Evolutionary conservation across 2,329 filamentous ascomycete species (phyloP), one percentile per base, ranked within the genome.

Genomic region (Cucurbitaria berberidis): DNA sequence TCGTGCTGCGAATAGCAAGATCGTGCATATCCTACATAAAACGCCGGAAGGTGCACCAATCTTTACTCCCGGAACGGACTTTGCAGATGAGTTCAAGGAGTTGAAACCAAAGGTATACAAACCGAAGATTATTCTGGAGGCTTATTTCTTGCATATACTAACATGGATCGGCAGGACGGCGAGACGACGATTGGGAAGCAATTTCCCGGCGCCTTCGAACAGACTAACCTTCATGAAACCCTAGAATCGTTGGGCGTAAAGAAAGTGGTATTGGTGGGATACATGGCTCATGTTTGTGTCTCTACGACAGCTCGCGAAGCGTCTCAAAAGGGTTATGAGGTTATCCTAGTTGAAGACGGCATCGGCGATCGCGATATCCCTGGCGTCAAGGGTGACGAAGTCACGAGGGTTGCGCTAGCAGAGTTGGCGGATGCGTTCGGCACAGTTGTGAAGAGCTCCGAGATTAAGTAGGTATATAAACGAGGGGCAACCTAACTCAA

Each of bases 311-410:
- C 86, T 0, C 77, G 87, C 39, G 81, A 86, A 44, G 88, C 78
- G 1, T 78, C 75, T 4, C 82, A 89, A 69, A 76, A 79, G 29
- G 87, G 86, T 0, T 89, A 85, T 64, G 86, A 90, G 65, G 82
- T 89, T 21, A 49, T 89, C 1, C 67, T 89, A 19, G 83, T 80
- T 0, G 77, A 82, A 61, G 87, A 89, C 67, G 86, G 79, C 0
- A 81, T 90, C 32, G 87, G 87, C 0, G 86, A 89, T 69, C 73
- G 87, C 8, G 80, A 89, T 67, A 87, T 89, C 39, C 87, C 87
- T 0, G 86, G 86, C 1, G 82, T 81, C 0, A 75, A 77, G 5
- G 86, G 82, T 0, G 79, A 80, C 10, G 80, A 86, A 49, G 66
- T 88, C 19, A 81, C 77, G 8, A 77, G 77, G 38, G 72, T 71